A percentile compares a stretch with the other conserved stretches of the same genome.
phyloP scores from a whole-genome alignment of 768 basidiomycete genomes.

The Boletus bicolor region DNA sequence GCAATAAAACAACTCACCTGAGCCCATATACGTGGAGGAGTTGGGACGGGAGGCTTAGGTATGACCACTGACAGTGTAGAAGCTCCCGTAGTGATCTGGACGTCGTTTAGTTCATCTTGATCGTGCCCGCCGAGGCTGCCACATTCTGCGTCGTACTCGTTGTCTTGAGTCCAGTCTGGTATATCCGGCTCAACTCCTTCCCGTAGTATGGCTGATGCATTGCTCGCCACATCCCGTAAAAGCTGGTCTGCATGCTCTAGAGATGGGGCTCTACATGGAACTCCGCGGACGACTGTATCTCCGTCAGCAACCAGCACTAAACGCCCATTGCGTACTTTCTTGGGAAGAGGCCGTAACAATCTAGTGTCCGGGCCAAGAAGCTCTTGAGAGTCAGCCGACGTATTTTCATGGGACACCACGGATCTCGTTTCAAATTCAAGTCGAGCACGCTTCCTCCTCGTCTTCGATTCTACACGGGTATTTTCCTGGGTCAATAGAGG shows the following conservation, averaged over 20 bases:
- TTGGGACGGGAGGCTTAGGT: constrained; percentile 27
- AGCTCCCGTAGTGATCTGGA: constrained; percentile 13
- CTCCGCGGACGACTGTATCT: not conserved
- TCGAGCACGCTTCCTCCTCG: constrained; percentile 19
- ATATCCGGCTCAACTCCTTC: constrained; percentile 9
- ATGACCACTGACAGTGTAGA: not conserved
- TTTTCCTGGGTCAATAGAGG: not conserved
- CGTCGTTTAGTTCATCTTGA: constrained; percentile 6
- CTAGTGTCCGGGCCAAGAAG: constrained; percentile 17
- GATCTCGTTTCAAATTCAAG: constrained; percentile 14
- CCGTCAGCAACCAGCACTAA: not conserved
- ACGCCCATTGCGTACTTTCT: constrained; percentile 6
- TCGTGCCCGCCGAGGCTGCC: constrained; percentile 6
- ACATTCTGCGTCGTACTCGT: constrained; percentile 17
- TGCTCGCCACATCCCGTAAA: constrained; percentile 17
- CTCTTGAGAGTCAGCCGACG: constrained; percentile 5
- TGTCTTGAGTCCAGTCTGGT: constrained; percentile 26
- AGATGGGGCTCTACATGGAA: constrained; percentile 2
- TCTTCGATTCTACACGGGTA: not conserved
- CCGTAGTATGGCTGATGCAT: constrained; percentile 6
- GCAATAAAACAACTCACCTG: constrained; percentile 30
- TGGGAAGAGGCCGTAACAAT: constrained; percentile 22
- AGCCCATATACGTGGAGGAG: constrained; percentile 43
- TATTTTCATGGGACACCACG: not conserved
- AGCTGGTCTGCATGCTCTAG: constrained; percentile 17